Base-by-base conservation (phyloP, 257 asterid species). In the Solanum appendiculatum region DNA sequence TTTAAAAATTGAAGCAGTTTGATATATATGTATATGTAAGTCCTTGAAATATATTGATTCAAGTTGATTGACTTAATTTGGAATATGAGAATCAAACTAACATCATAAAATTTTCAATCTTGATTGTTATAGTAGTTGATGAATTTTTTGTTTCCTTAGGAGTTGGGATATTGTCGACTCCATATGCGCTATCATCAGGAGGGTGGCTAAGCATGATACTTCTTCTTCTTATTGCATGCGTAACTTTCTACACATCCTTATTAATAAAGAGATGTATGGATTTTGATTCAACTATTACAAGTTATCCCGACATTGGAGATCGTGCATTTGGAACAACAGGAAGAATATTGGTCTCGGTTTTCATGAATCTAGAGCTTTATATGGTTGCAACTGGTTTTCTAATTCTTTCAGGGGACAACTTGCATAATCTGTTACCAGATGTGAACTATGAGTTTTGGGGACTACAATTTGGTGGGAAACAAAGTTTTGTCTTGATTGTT, bases 341-440 rank as follows among this genome's bases (percentile, higher is more conserved):
- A 27, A 91, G 93, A 86, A 85, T 91, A 6, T 15, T 97, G 8
- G 94, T 93, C 0, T 92, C 99, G 13, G 48, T 95, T 9, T 84
- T 92, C 3, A 95, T 92, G 98, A 93, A 93, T 88, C 42, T 88
- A 1, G 99, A 97, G 86, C 95, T 95, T 34, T 97, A 92, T 87
- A 85, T 97, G 90, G 99, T 97, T 0, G 98, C 99, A 1, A 93
- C 98, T 0, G 99, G 99, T 82, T 97, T 97, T 92, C 86, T 97
- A 92, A 95, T 97, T 70, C 92, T 97, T 0, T 98, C 93, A 77
- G 99, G 98, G 9, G 99, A 95, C 58, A 97, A 95, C 60, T 54
- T 97, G 9, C 56, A 89, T n/a, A 89, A 91, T 88, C 56, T 97
- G 21, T 86, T 92, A 2, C 98, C 99, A 1, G 56, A 88, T 7